A percentile compares a stretch with the other conserved stretches of the same genome.
Conservation (phyloP, 139 green algal genomes). For the Closterium sp. region DNA sequence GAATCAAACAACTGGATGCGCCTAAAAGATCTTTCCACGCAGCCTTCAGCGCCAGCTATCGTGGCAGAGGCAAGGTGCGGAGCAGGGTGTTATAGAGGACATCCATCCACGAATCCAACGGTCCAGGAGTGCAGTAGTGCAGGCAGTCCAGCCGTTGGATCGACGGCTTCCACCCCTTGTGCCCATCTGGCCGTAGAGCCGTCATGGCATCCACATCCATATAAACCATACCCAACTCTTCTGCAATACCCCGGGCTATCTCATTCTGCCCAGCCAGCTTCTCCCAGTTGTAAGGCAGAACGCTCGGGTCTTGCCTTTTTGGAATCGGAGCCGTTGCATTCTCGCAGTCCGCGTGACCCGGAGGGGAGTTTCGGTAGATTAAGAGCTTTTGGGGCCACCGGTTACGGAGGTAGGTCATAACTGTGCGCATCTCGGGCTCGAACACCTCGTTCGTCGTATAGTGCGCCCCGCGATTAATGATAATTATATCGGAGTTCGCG, state of each 20-base stretch:
- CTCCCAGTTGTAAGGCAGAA: conserved; percentile 28
- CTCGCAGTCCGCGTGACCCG: conserved; percentile 4
- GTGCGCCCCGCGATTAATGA: conserved; percentile 15
- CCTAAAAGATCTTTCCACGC: no score
- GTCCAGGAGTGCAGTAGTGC: conserved; percentile 33
- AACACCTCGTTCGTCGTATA: background rate
- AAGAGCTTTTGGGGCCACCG: background rate
- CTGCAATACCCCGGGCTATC: background rate
- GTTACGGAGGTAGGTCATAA: conserved; percentile 7
- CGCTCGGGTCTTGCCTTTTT: background rate
- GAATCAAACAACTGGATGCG: no score
- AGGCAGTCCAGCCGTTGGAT: conserved; percentile 13
- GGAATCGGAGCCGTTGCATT: background rate
- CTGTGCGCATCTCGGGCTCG: background rate
- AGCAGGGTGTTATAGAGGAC: conserved; percentile 28
- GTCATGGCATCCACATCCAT: conserved; percentile 29
- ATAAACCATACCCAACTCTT: conserved; percentile 6
- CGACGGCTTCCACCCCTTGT: background rate
- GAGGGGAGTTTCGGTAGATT: conserved; percentile 13
- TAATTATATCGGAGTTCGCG: background rate
- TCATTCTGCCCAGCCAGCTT: conserved; percentile 11
- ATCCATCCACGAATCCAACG: conserved; percentile 16
- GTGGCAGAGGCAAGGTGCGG: background rate
- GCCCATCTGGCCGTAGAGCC: conserved; percentile 18
- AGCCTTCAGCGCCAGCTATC: background rate